phyloP scores from a whole-genome alignment of 2,329 filamentous ascomycete species.

The Metarhizium rileyi region DNA sequence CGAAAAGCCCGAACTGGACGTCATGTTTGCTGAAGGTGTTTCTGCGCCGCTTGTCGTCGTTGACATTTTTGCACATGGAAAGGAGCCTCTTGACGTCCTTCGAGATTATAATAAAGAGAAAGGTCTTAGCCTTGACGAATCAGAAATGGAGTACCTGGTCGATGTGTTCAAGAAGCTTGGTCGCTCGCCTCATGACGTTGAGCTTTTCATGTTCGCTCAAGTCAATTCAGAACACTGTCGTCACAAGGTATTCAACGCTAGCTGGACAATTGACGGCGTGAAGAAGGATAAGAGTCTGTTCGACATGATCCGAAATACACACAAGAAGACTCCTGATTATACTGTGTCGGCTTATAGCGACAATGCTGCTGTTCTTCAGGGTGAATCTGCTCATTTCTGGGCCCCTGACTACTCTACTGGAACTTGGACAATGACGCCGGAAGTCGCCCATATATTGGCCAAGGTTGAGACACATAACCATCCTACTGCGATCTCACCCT shows the following conservation, averaged over 20 bases:
- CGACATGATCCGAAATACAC: constrained; percentile 93
- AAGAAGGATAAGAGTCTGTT: constrained; percentile 75
- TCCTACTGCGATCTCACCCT: constrained; percentile 90
- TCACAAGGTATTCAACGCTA: constrained; percentile 90
- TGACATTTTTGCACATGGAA: constrained; percentile 57
- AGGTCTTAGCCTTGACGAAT: constrained; percentile 76
- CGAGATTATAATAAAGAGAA: constrained; percentile 74
- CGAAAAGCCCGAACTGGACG: constrained; percentile 55
- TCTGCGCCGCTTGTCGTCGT: constrained; percentile 61
- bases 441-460: constrained; percentile 75
- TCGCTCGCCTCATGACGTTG: constrained; percentile 72
- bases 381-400: constrained; percentile 51
- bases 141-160: constrained; percentile 92
- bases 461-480: constrained; percentile 99
- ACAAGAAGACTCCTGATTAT: constrained; percentile 68
- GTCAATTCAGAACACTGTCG: constrained; percentile 93
- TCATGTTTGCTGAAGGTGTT: constrained; percentile 67
- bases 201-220: constrained; percentile 98
- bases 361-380: constrained; percentile 76
- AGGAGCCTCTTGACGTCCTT: constrained; percentile 60
- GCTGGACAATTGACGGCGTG: constrained; percentile 87
- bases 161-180: constrained; percentile 39
- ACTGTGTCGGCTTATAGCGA: constrained; percentile 97
- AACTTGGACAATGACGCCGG: constrained; percentile 79
- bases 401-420: constrained; percentile 78